phyloP scores from a whole-genome alignment of 1,139 yeast species.

The Blastobotrys apis region DNA sequence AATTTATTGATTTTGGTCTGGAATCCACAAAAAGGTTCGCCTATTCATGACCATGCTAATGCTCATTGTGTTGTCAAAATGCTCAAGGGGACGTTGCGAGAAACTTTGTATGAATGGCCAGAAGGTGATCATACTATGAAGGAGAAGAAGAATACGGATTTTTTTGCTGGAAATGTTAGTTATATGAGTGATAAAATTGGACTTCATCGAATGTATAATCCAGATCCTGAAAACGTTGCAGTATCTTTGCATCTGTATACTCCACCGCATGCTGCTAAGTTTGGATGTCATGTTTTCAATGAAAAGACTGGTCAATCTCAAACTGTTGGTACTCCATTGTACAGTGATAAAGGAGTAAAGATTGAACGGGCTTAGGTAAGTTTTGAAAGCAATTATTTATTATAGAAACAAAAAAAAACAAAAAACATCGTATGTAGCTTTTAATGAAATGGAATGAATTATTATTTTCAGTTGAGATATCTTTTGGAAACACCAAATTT shows the following conservation, averaged over 20 bases:
- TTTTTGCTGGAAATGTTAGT: slow-evolving; percentile 50
- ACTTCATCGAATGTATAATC: slow-evolving; percentile 60
- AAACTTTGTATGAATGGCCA: slow-evolving; percentile 57
- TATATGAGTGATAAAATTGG: slow-evolving; percentile 68
- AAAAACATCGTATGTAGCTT: too few species aligned
- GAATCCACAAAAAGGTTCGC: slow-evolving; percentile 64
- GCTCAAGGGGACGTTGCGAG: slow-evolving; percentile 55
- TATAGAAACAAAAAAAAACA: too few species aligned
- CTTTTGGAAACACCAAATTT: too few species aligned
- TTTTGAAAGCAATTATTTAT: too few species aligned
- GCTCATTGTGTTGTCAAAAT: slow-evolving; percentile 61
- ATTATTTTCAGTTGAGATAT: too few species aligned
- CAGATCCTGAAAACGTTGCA: slow-evolving; percentile 45
- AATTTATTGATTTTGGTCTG: slow-evolving; percentile 65
- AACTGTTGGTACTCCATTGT: slow-evolving; percentile 56
- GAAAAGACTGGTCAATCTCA: slow-evolving; percentile 49
- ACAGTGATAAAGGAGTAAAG: slow-evolving; percentile 54
- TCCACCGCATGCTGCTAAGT: slow-evolving; percentile 70
- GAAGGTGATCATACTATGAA: slow-evolving; percentile 24
- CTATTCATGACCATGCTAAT: slow-evolving; percentile 72
- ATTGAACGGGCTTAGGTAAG: slow-evolving; percentile 3
- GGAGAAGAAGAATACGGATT: slow-evolving; percentile 33
- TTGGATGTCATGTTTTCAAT: slow-evolving; percentile 61
- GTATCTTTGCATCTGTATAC: slow-evolving; percentile 71
- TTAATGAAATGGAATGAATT: too few species aligned